Evolutionary conservation across 352 stramenopile species (phyloP).

Genomic region (Thraustochytrium sp.): DNA sequence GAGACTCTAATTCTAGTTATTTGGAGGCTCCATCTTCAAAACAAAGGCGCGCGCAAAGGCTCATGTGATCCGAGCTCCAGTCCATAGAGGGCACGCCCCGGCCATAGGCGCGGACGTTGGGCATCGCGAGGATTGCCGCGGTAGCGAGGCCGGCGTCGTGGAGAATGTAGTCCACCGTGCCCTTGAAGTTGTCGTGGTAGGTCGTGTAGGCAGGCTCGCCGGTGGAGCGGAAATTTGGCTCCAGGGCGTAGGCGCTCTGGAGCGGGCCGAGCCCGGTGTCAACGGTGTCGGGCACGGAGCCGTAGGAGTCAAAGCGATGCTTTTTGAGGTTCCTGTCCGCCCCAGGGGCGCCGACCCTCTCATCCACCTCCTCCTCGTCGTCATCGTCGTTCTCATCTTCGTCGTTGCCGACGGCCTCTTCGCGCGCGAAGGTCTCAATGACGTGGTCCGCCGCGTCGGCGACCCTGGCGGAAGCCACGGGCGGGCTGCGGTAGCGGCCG

Average conservation of each 20-base stretch:
- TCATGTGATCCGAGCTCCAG: slow-evolving; percentile 33
- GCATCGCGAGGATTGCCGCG: not conserved
- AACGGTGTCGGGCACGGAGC: not conserved
- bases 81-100: not conserved
- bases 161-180: slow-evolving; percentile 22
- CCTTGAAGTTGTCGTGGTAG: slow-evolving; percentile 36
- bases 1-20: not conserved
- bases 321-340: not conserved
- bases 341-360: not conserved
- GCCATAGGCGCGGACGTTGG: not conserved
- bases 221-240: slow-evolving; percentile 26
- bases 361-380: slow-evolving; percentile 5
- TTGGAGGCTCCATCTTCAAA: not conserved
- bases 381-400: not conserved
- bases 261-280: not conserved
- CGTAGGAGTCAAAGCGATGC: not conserved
- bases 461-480: not conserved
- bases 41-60: not conserved
- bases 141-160: not conserved
- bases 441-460: too few relatives aligned
- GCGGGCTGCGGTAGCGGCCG: not conserved
- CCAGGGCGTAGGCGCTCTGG: slow-evolving; percentile 47
- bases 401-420: slow-evolving; percentile 1
- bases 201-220: slow-evolving; percentile 31
- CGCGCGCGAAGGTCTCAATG: not conserved